Percentiles rank a stretch among this genome's conserved stretches.
Conservation (phyloP, 1,284 basidiomycete genomes). For the Thelephora terrestris region DNA sequence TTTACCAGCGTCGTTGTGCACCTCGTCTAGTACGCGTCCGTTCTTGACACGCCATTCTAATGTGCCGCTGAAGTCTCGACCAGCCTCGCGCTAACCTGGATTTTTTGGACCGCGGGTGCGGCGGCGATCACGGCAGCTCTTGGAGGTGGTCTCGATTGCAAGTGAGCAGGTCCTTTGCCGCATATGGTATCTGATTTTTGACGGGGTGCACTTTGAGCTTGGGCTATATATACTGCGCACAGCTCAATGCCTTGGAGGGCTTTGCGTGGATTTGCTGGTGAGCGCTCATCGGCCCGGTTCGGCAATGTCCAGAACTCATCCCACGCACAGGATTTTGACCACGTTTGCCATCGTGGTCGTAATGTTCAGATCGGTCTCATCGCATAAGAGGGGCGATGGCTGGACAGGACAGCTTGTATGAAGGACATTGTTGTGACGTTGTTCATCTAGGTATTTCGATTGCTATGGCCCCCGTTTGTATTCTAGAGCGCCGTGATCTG, state of each 20-base stretch:
- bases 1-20: slow-evolving; percentile 55
- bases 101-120: slow-evolving; percentile 28
- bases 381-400: slow-evolving; percentile 22
- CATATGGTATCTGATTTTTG: neutral
- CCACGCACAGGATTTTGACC: slow-evolving; percentile 16
- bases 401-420: slow-evolving; percentile 18
- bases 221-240: slow-evolving; percentile 45
- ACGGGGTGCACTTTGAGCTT: slow-evolving; percentile 18
- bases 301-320: slow-evolving; percentile 1
- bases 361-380: slow-evolving; percentile 19
- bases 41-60: slow-evolving; percentile 3
- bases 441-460: neutral
- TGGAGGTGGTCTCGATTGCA: slow-evolving; percentile 60
- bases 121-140: slow-evolving; percentile 55
- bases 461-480: neutral
- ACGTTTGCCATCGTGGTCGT: slow-evolving; percentile 22
- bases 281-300: slow-evolving; percentile 3
- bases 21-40: slow-evolving; percentile 43
- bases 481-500: neutral
- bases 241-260: slow-evolving; percentile 24
- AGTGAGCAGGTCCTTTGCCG: slow-evolving; percentile 26
- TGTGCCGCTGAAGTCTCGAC: neutral
- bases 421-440: neutral
- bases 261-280: slow-evolving; percentile 27
- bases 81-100: slow-evolving; percentile 55